Evolutionary conservation across 176 grass and related monocot genomes (phyloP).

Genomic region (Miscanthus lutarioriparius): DNA sequence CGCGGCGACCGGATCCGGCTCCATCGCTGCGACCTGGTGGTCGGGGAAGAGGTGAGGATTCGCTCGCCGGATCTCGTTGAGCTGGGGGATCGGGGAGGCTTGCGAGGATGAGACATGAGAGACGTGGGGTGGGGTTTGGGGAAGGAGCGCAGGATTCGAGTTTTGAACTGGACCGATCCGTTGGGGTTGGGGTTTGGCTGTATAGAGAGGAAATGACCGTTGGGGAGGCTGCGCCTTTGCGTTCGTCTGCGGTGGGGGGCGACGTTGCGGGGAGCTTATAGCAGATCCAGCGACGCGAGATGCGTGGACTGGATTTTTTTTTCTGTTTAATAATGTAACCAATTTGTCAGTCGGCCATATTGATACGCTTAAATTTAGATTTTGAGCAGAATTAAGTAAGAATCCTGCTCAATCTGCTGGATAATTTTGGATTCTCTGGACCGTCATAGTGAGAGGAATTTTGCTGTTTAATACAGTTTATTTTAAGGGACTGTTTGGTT

Average conservation of each 20-base stretch:
- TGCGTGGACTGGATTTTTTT: neutral
- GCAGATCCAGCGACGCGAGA: neutral
- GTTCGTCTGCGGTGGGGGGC: neutral
- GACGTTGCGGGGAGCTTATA: neutral
- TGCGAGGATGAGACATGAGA: neutral
- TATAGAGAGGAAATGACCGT: neutral
- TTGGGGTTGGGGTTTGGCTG: neutral
- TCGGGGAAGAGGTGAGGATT: neutral
- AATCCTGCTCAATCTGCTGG: too few species aligned
- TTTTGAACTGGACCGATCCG: neutral
- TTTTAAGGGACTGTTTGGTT: too few species aligned
- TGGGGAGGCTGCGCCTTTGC: neutral
- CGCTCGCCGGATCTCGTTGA: neutral
- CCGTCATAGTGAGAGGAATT: too few species aligned
- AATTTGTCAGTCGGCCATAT: neutral
- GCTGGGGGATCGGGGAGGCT: neutral
- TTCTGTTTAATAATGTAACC: too few species aligned
- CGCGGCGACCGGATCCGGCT: too few species aligned
- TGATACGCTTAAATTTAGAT: too few species aligned
- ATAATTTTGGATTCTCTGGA: too few species aligned
- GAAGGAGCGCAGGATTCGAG: constrained; percentile 10
- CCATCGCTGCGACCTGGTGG: too few species aligned
- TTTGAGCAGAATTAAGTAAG: too few species aligned
- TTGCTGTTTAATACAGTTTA: too few species aligned
- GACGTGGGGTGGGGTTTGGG: neutral